Evolutionary conservation across 495 filamentous ascomycete genomes (phyloP), one percentile per base, ranked within the genome.

Genomic region (Trypethelium eluteriae): DNA sequence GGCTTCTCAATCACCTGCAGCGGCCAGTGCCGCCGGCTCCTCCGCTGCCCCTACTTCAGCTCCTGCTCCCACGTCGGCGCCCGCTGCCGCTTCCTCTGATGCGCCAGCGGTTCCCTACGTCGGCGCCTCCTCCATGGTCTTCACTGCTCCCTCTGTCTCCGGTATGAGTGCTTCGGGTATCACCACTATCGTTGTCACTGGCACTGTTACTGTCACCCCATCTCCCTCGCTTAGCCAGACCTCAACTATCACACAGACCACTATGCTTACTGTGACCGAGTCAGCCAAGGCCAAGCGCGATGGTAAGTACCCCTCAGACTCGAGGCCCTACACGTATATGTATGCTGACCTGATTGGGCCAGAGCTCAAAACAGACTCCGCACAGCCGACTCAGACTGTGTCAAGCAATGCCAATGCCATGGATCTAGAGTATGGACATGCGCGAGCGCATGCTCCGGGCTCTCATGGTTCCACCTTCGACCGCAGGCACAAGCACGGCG

Each of bases 11-110:
- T 38, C 49, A n/a, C 36, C 64, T 18, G 34, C 64, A 7, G 3
- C 49, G 5, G 38, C 49, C 12, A 61, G 47, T 36, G 53, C 49
- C 39, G 18, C 25, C 25, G 64, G 47, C 36, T 18, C 64, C 4
- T 61, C 64, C 0, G n/a, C 63, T 39, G 41, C 44, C 16, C 7
- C 63, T 11, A 65, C 63, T 3, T 56, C 63, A 14, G 63, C 63
- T 18, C 14, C 63, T 25, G 41, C 44, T 16, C 7, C 63, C 18
- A 65, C 63, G 5, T 56, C 63, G 6, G 63, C 63, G 6, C 14
- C 63, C 38, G 44, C 63, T 18, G 18, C 44, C 6, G 12, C 62
- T 12, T 34, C 62, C 2, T 25, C 61, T n/a, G 25, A 1, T 38
- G 61, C 61, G 35, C 7, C 38, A 6, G 32, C 5, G 18, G 18